Conservation (phyloP, 2,329 filamentous ascomycete genomes). For the Didymella sp. region DNA sequence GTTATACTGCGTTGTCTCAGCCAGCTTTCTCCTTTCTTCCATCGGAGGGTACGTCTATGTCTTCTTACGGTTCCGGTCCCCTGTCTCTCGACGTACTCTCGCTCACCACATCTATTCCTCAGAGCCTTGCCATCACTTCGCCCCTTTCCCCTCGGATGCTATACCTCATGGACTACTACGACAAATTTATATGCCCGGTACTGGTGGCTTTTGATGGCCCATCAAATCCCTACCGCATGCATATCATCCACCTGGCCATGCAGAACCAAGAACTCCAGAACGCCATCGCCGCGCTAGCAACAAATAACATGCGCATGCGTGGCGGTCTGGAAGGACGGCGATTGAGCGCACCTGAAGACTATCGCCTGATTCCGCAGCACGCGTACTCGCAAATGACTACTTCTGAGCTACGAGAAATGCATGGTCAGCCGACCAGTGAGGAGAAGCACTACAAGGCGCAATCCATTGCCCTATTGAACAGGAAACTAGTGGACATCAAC, state of each 20-base stretch:
- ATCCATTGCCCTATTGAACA: conserved; percentile 82
- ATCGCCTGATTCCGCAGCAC: conserved; percentile 45
- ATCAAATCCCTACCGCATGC: conserved; percentile 80
- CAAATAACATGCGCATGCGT: conserved; percentile 90
- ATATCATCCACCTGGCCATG: conserved; percentile 79
- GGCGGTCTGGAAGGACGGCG: conserved; percentile 63
- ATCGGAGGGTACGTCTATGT: conserved; percentile 52
- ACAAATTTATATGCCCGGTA: conserved; percentile 88
- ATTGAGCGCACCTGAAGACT: conserved; percentile 41
- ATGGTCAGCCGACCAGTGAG: conserved; percentile 69
- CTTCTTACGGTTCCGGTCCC: conserved; percentile 50
- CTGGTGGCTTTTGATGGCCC: conserved; percentile 91
- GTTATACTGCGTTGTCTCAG: conserved; percentile 46
- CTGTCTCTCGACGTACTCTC: conserved; percentile 47
- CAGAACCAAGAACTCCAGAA: conserved; percentile 86
- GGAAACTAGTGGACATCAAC: conserved; percentile 77
- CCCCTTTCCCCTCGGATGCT: conserved; percentile 77
- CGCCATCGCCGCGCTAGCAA: conserved; percentile 86
- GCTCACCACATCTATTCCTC: conserved; percentile 52
- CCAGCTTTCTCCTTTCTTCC: conserved; percentile 50
- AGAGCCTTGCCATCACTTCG: conserved; percentile 60
- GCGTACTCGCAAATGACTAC: conserved; percentile 49
- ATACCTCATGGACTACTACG: conserved; percentile 92
- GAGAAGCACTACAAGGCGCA: conserved; percentile 86
- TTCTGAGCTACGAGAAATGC: conserved; percentile 49